phyloP scores from a whole-genome alignment of 192 early-diverging fungal species.

The Coemansia guatemalensis region DNA sequence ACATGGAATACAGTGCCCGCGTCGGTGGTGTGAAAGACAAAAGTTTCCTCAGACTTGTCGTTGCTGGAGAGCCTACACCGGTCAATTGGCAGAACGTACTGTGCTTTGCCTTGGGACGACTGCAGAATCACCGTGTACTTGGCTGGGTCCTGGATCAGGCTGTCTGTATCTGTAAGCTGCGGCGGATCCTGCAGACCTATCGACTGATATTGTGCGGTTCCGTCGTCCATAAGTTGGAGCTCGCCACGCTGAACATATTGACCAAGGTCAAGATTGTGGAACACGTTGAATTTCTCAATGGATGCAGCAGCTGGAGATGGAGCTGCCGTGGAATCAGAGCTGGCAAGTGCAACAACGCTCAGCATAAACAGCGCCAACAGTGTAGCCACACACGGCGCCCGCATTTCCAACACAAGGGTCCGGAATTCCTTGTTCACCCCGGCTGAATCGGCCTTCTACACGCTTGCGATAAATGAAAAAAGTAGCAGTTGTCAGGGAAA shows the following conservation, averaged over 20 bases:
- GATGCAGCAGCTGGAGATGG: background rate
- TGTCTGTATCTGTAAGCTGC: constrained; percentile 1
- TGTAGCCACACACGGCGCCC: too few species aligned
- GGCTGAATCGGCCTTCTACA: too few species aligned
- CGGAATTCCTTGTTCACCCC: too few species aligned
- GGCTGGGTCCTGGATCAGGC: background rate
- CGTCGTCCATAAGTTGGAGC: constrained; percentile 24
- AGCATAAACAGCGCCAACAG: background rate
- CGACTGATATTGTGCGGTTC: constrained; percentile 30
- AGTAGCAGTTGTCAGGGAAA: too few species aligned
- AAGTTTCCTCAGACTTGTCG: constrained; percentile 31
- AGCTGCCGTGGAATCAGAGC: background rate
- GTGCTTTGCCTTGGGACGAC: constrained; percentile 17
- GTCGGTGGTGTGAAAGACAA: constrained; percentile 31
- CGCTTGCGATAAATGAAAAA: too few species aligned
- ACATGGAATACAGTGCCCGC: constrained; percentile 30
- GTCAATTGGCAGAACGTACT: constrained; percentile 17
- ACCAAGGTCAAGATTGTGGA: constrained; percentile 16
- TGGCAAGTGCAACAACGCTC: background rate
- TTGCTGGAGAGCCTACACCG: constrained; percentile 28
- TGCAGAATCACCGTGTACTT: constrained; percentile 29
- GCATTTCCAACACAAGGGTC: too few species aligned
- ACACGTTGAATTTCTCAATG: constrained; percentile 34
- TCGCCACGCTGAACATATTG: constrained; percentile 44
- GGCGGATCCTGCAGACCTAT: constrained; percentile 22